A percentile compares a stretch with the other conserved stretches of the same genome.
Conservation (phyloP, 768 basidiomycete genomes). For the Boletus vinaceobasis region DNA sequence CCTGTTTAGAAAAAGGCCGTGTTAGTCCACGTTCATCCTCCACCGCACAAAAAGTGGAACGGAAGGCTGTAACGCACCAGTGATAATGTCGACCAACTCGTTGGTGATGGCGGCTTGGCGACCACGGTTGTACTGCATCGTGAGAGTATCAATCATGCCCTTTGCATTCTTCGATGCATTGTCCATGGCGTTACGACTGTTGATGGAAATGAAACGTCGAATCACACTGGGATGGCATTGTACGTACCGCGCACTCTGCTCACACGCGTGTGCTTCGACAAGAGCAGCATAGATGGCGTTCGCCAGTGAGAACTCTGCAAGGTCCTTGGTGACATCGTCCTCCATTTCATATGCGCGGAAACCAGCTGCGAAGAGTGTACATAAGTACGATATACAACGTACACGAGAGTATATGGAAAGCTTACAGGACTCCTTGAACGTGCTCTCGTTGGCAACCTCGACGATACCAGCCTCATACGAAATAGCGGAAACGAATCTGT, state of each 20-base stretch:
- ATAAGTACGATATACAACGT: constrained; percentile 1
- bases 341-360: constrained; percentile 98
- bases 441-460: constrained; percentile 78
- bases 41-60: neutral
- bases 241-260: constrained; percentile 81
- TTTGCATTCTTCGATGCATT: constrained; percentile 98
- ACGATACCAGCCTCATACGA: constrained; percentile 79
- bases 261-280: constrained; percentile 93
- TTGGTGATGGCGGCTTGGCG: constrained; percentile 97
- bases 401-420: constrained; percentile 15
- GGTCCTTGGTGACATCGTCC: constrained; percentile 90
- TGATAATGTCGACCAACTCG: constrained; percentile 90
- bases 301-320: constrained; percentile 93
- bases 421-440: constrained; percentile 78
- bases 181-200: constrained; percentile 96
- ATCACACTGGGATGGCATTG: no score
- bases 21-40: neutral
- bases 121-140: constrained; percentile 98
- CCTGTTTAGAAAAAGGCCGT: constrained; percentile 25
- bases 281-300: constrained; percentile 95
- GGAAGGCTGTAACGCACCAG: constrained; percentile 49
- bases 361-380: constrained; percentile 47
- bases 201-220: neutral
- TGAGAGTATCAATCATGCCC: constrained; percentile 85
- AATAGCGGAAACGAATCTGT: constrained; percentile 85